Evolutionary conservation across 495 filamentous ascomycete genomes (phyloP).

Genomic region (Cudoniella acicularis): DNA sequence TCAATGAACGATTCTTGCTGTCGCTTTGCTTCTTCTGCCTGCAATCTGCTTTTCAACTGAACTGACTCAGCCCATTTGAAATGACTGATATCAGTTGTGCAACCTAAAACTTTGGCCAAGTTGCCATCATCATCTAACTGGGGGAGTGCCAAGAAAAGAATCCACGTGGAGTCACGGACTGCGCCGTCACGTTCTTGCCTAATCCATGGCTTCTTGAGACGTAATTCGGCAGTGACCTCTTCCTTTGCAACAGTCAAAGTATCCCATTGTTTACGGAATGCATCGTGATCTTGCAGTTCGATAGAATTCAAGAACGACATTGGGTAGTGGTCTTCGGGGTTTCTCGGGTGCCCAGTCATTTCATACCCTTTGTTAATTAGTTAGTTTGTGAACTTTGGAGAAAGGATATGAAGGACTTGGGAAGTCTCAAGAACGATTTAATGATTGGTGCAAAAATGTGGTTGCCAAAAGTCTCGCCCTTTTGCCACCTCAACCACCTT

Average conservation of each 20-base stretch:
- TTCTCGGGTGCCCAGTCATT: constrained; percentile 23
- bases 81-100: constrained; percentile 43
- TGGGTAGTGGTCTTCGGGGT: constrained; percentile 14
- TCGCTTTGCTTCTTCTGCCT: constrained; percentile 63
- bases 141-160: constrained; percentile 63
- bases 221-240: constrained; percentile 59
- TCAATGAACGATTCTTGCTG: constrained; percentile 86
- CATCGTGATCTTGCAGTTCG: constrained; percentile 51
- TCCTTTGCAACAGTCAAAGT: constrained; percentile 50
- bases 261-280: constrained; percentile 49
- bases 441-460: no score
- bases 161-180: constrained; percentile 56
- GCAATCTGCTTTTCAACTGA: constrained; percentile 56
- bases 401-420: no score
- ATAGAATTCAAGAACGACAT: constrained; percentile 60
- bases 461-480: no score
- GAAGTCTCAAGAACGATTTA: no score
- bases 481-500: no score
- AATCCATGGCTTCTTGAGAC: constrained; percentile 59
- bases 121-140: constrained; percentile 44
- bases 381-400: no score
- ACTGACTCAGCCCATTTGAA: constrained; percentile 60
- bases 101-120: constrained; percentile 18
- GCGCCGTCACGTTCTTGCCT: constrained; percentile 41
- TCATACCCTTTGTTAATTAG: constrained; percentile 18